phyloP scores from a whole-genome alignment of 1,284 basidiomycete species.

The Ceratobasidium sp. region DNA sequence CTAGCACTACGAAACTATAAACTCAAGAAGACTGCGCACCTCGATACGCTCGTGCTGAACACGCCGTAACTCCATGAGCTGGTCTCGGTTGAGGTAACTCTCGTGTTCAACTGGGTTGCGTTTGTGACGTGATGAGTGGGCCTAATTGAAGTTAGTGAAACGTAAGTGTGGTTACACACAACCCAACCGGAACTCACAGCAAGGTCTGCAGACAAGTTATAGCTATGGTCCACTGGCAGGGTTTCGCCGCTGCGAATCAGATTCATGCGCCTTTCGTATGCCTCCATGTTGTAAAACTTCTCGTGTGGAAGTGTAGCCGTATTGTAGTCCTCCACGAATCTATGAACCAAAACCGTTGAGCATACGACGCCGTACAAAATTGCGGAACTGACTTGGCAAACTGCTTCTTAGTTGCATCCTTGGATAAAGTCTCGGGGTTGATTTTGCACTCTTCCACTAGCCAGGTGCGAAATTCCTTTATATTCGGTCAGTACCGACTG shows the following conservation, averaged over 20 bases:
- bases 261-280: slow-evolving; percentile 80
- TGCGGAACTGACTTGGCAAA: slow-evolving; percentile 75
- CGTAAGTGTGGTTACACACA: too few species aligned
- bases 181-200: too few species aligned
- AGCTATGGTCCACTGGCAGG: slow-evolving; percentile 66
- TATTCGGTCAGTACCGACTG: neutral
- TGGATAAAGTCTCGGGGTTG: slow-evolving; percentile 84
- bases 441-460: slow-evolving; percentile 86
- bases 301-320: slow-evolving; percentile 90
- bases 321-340: slow-evolving; percentile 78
- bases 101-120: slow-evolving; percentile 64
- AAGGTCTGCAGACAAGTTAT: slow-evolving; percentile 82
- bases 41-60: slow-evolving; percentile 83
- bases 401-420: slow-evolving; percentile 83
- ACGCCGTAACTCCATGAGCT: slow-evolving; percentile 76
- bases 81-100: slow-evolving; percentile 75
- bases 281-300: slow-evolving; percentile 88
- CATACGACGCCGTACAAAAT: too few species aligned
- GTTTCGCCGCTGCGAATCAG: slow-evolving; percentile 81
- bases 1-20: too few species aligned
- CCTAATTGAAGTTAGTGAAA: slow-evolving; percentile 48
- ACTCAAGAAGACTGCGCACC: slow-evolving; percentile 52
- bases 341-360: too few species aligned
- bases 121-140: slow-evolving; percentile 71
- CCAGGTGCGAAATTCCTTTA: slow-evolving; percentile 86